Conservation (phyloP, 2,329 filamentous ascomycete species). For the Stagonosporopsis tanaceti region DNA sequence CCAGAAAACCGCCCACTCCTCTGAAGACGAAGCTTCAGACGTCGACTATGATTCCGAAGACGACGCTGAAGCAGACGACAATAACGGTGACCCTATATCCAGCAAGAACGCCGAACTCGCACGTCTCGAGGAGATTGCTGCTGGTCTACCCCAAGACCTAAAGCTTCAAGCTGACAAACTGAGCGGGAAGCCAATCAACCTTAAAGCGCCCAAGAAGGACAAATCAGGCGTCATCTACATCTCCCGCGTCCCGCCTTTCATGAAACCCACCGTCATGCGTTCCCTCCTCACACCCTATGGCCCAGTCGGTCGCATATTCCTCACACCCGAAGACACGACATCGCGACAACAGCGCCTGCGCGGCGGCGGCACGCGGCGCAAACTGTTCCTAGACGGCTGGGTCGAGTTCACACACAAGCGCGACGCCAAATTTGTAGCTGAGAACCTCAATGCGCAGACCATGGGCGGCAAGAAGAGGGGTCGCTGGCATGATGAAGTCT, state of each 20-base stretch:
- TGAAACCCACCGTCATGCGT: conserved; percentile 82
- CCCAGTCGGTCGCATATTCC: conserved; percentile 77
- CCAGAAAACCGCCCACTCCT: conserved; percentile 63
- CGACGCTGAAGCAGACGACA: conserved; percentile 35
- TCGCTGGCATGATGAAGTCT: conserved; percentile 86
- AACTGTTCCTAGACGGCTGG: conserved; percentile 85
- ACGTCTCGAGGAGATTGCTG: conserved; percentile 43
- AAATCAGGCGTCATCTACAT: conserved; percentile 85
- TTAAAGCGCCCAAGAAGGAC: conserved; percentile 66
- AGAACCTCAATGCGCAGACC: conserved; percentile 77
- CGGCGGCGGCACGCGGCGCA: conserved; percentile 82
- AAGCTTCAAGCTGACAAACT: conserved; percentile 39
- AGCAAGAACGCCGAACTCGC: conserved; percentile 41
- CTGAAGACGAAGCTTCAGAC: conserved; percentile 24
- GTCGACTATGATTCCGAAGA: conserved; percentile 29
- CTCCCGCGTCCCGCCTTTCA: conserved; percentile 84
- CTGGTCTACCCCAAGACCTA: conserved; percentile 47
- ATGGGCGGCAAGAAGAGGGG: conserved; percentile 85
- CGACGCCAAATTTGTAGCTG: conserved; percentile 78
- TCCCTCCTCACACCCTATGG: conserved; percentile 79
- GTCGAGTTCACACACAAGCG: conserved; percentile 80
- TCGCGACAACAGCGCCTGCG: conserved; percentile 72
- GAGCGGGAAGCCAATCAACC: conserved; percentile 26
- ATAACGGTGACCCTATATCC: conserved; percentile 37
- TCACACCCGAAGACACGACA: conserved; percentile 76